Evolutionary conservation across 306 rosid species (phyloP), one percentile per base, ranked within the genome.

Genomic region (Luffa acutangula): DNA sequence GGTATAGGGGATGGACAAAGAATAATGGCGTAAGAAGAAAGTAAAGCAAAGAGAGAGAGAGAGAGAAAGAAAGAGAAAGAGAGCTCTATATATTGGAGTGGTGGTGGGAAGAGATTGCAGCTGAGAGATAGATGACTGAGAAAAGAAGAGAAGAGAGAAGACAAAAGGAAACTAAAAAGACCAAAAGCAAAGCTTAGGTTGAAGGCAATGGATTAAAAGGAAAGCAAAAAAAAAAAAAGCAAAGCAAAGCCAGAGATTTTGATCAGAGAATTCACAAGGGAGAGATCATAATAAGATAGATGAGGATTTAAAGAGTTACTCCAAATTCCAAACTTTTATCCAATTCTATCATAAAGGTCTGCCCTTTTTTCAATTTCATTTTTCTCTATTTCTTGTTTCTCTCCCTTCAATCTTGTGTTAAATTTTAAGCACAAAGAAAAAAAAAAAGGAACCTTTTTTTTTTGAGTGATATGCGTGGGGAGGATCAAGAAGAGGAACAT

Each of bases 21-120:
- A 84, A 84, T 85, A 70, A 70, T 70, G 91, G 86, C 97, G 96
- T 93, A 88, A 85, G 93, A 89, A 88, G 88, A 90, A 90, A 91
- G 97, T 86, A 91, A 93, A 93, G 91, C 69, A 64, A 76, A 84
- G 75, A 6, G 4, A 69, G 25, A 43, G 37, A 10, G 33, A 70
- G 56, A 81, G 81, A 84, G 87, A 80, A 71, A 82, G 80, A 89
- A 80, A 80, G 46, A 80, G 75, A 82, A 79, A 89, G 79, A 80
- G 46, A 82, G 81, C 80, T 84, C 87, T 89, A 89, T 81, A 84
- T 83, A 84, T 89, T 87, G 84, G 87, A 81, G 85, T 83, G 87
- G 88, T 85, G 96, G 89, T 78, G 62, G 80, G 34, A 58, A 58
- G 72, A 42, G 73, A 58, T 49, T 31, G 76, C 37, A 70, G 37